Conservation (phyloP, 768 basidiomycete genomes). For the Pleurotus giganteus region DNA sequence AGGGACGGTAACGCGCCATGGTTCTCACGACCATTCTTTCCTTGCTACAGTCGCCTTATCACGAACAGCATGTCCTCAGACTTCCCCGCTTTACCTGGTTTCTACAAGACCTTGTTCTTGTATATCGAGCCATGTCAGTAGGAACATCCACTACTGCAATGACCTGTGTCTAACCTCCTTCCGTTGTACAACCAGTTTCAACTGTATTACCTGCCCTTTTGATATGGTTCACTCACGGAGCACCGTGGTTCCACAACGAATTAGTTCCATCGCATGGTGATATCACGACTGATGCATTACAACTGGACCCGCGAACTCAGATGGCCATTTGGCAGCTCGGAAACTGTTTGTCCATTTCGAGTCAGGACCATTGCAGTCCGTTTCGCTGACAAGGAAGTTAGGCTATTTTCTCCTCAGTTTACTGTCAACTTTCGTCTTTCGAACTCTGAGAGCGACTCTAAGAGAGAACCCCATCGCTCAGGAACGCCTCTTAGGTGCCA, state of each 20-base stretch:
- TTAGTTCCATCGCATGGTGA: slow-evolving; percentile 43
- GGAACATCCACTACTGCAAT: no score
- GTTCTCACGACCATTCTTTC: no score
- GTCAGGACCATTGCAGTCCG: not conserved
- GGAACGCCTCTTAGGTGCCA: slow-evolving; percentile 65
- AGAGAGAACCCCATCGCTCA: slow-evolving; percentile 56
- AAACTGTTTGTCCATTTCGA: slow-evolving; percentile 40
- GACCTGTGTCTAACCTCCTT: not conserved
- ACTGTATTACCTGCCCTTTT: slow-evolving; percentile 49
- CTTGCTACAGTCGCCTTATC: no score
- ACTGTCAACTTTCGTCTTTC: slow-evolving; percentile 64
- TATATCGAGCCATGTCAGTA: slow-evolving; percentile 56
- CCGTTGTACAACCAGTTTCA: slow-evolving; percentile 33
- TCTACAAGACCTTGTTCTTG: slow-evolving; percentile 54
- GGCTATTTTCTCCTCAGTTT: slow-evolving; percentile 66
- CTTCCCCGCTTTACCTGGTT: slow-evolving; percentile 55
- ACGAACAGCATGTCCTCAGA: slow-evolving; percentile 11
- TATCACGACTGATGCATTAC: slow-evolving; percentile 19
- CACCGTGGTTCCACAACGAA: slow-evolving; percentile 58
- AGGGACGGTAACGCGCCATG: no score
- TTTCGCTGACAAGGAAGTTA: slow-evolving; percentile 19
- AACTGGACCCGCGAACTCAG: slow-evolving; percentile 41
- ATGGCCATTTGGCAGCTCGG: slow-evolving; percentile 64
- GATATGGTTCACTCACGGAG: slow-evolving; percentile 49
- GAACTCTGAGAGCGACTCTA: slow-evolving; percentile 61